Base-by-base conservation (phyloP, 1,284 basidiomycete genomes). In the Cystobasidiaceae sp. region DNA sequence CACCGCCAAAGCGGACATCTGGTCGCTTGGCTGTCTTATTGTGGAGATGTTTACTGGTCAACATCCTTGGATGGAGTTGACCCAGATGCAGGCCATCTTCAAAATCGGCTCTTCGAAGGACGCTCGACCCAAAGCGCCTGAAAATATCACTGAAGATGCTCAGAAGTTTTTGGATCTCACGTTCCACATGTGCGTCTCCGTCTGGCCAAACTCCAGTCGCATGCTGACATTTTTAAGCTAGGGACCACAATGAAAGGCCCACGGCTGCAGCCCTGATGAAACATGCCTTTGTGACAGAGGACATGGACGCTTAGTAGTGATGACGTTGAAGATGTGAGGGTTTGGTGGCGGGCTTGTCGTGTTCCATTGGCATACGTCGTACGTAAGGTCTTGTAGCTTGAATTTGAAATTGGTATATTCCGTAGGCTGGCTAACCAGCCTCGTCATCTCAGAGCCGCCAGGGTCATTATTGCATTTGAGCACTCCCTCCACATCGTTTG, bases 21-120 rank as follows among this genome's bases (percentile, higher is more conserved):
- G 96, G 96, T 92, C 89, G 73, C 86, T 99, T 0, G 96, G 96
- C 2, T 98, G 96, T 77, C 79, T 98, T 52, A 88, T 97, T 15
- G 92, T 98, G 19, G 96, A 99, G 78, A 99, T 99, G 96, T 81
- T 98, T 65, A 97, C 92, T 0, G 94, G 94, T 3, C 88, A 93
- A 71, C 94, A 97, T 76, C 96, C 96, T 0, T 98, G 92, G 89
- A 89, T 94, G 0, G 89, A 92, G 69, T 81, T 98, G 27, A 93
- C 89, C n/a, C 94, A 98, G 78, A 97, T 97, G 93, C 93, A 96
- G 79, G 92, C 90, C 66, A 96, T 96, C 74, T 97, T 91, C 82
- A 90, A 88, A 90, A 94, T 97, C 72, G 93, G 93, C 3, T 88
- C 88, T 4, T 52, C 66, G 15, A 59, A 58, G 48, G 87, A 84